Evolutionary conservation across 495 filamentous ascomycete species (phyloP).

Genomic region (Alectoria sarmentosa): DNA sequence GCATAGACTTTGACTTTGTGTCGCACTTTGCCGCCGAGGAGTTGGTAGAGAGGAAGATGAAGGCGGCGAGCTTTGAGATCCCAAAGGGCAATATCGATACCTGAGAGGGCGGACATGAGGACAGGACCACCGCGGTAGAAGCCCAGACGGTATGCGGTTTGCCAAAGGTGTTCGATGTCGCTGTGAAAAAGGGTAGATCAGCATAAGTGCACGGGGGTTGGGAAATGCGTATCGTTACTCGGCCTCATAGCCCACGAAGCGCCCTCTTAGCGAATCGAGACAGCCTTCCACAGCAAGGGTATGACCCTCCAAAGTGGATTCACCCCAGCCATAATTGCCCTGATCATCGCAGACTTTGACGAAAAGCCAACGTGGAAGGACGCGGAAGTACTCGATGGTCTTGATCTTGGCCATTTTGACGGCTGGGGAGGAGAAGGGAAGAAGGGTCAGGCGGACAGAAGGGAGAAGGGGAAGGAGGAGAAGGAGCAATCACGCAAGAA

Average conservation of each 20-base stretch:
- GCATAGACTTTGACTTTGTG: constrained; percentile 70
- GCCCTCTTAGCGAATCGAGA: constrained; percentile 56
- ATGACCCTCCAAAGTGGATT: constrained; percentile 71
- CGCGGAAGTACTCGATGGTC: constrained; percentile 66
- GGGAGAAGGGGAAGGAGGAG: background rate
- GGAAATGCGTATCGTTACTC: constrained; percentile 44
- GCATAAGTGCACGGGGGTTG: background rate
- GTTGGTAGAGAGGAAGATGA: constrained; percentile 63
- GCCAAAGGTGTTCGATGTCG: constrained; percentile 79
- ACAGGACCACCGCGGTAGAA: constrained; percentile 83
- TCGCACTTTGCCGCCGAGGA: constrained; percentile 71
- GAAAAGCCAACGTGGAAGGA: constrained; percentile 71
- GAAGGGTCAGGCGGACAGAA: constrained; percentile 5
- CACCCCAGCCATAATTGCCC: constrained; percentile 66
- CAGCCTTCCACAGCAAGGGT: constrained; percentile 69
- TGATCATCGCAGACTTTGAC: constrained; percentile 65
- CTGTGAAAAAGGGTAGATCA: constrained; percentile 34
- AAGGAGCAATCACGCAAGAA: background rate
- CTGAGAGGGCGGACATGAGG: constrained; percentile 72
- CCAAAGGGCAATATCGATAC: constrained; percentile 80
- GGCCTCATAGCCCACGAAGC: constrained; percentile 63
- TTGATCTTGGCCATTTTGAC: constrained; percentile 56
- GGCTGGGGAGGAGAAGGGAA: background rate
- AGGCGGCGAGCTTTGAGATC: constrained; percentile 60
- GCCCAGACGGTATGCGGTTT: constrained; percentile 58